Evolutionary conservation across 805 yeast genomes (phyloP), one percentile per base, ranked within the genome.

Genomic region (Teunomyces funiuensis): DNA sequence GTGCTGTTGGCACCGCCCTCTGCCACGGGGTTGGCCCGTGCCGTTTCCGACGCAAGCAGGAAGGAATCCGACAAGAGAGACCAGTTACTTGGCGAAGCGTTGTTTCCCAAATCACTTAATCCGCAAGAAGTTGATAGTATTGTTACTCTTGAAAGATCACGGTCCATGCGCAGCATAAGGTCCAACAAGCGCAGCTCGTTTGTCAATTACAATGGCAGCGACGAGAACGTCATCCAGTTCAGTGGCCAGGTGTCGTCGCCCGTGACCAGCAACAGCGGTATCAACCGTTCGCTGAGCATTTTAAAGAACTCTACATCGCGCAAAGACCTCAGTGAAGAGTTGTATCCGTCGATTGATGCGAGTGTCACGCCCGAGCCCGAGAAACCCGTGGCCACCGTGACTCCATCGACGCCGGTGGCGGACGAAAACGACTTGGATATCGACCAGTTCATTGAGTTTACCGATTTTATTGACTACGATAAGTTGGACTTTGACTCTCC

Each of bases 71-170:
- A 30, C 18, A 42, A 43, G 13, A 53, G 47, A 16, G 61, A 56
- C 25, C 63, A 55, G 30, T 47, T 68, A 8, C 49, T 65, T 6
- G 75, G 76, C 3, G 75, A 84, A 42, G 78, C 81, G 0, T 59
- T 85, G 18, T 86, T 86, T 58, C 95, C 95, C 0, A 85, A 82
- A 55, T 76, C 80, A 2, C 65, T 86, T 23, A 82, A 74, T 43
- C 69, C 77, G 0, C 78, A 75, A 39, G 95, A 86, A 54, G 85
- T 86, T 8, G 86, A 83, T 49, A 81, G 86, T 34, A 86, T 86
- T 43, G 83, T 83, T 2, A 75, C 84, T 6, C 55, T 86, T 33
- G 95, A 86, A 58, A 71, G 90, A 45, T 77, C 85, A 6, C 55
- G 80, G 37, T 76, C 82, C 4, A 67, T 76, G 66, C 73, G 77